Evolutionary conservation across 441 rosid genomes (phyloP), one percentile per base, ranked within the genome.

Genomic region (Populus hybrid): DNA sequence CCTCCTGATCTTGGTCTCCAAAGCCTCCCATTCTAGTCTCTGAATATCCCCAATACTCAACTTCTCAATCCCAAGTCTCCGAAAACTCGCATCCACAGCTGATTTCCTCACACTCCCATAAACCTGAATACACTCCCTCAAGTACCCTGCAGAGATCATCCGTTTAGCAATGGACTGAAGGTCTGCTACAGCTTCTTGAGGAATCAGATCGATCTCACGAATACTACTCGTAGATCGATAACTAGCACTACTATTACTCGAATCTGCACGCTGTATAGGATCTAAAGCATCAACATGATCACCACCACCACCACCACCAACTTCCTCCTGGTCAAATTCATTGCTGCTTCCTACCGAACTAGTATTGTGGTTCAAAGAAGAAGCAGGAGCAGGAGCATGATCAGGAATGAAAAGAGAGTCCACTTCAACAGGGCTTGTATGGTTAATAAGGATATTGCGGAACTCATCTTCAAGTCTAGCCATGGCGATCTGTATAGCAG

Each of bases 401-500:
- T 88, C 89, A 28, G 80, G 64, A 24, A 75, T 6, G 76, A 87
- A 79, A 0, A 31, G 74, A 9, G 90, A 88, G 67, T 90, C 92
- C 16, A 87, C 78, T 26, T 91, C 98, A 28, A 94, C 65, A 3
- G 86, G 83, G 33, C 83, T 69, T 18, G 91, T 76, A 21, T 88
- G 87, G 14, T 80, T 84, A 68, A 94, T 82, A n/a, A 94, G 90
- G 65, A 94, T 89, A 86, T 77, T 88, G 21, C 93, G 92, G 71
- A 94, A 94, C 94, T 94, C 98, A 63, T 92, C 98, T 83, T 94
- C 98, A 16, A 94, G 93, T 8, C 97, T 83, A 23, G 97, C 97
- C 98, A 94, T 94, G 77, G 95, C 95, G 91, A 94, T 92, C 89
- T 94, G 97, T 75, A 93, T 84, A 4, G 90, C 77, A 6, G 88